Conservation (phyloP, 2,329 filamentous ascomycete species). For the Penicillium italicum region DNA sequence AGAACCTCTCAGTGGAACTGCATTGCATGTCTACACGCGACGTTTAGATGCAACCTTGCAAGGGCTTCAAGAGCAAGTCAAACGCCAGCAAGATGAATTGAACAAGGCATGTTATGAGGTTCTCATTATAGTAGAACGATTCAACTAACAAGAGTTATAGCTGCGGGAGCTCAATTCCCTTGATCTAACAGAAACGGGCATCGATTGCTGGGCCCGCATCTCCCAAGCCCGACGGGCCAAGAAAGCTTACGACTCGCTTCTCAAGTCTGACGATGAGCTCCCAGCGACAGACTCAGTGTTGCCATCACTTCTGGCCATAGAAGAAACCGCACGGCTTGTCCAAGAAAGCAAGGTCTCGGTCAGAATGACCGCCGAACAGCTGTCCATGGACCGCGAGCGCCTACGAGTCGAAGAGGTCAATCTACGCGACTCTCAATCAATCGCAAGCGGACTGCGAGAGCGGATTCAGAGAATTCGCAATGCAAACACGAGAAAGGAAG, state of each 20-base stretch:
- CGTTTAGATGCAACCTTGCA: conserved; percentile 62
- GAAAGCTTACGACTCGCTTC: conserved; percentile 62
- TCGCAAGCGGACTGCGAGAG: conserved; percentile 48
- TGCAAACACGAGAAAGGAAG: conserved; percentile 55
- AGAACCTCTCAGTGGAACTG: conserved; percentile 27
- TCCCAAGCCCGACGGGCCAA: conserved; percentile 55
- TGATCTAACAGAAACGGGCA: conserved; percentile 30
- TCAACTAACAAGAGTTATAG: conserved; percentile 24
- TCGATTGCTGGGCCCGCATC: conserved; percentile 34
- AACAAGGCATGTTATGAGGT: conserved; percentile 38
- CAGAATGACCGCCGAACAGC: conserved; percentile 39
- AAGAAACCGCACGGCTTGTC: conserved; percentile 62
- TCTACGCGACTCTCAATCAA: conserved; percentile 48
- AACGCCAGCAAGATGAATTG: conserved; percentile 47
- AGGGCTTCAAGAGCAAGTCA: conserved; percentile 58
- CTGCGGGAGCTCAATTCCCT: conserved; percentile 32
- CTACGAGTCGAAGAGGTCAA: conserved; percentile 47
- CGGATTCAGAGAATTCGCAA: conserved; percentile 59
- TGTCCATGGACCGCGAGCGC: conserved; percentile 38
- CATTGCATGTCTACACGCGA: conserved; percentile 34
- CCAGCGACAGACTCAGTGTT: conserved; percentile 65
- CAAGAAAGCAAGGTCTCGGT: conserved; percentile 62
- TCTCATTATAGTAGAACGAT: not conserved
- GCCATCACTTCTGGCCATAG: conserved; percentile 67
- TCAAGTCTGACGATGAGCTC: conserved; percentile 60